Evolutionary conservation across 495 filamentous ascomycete genomes (phyloP).

Genomic region (Aspergillus cavernicola): DNA sequence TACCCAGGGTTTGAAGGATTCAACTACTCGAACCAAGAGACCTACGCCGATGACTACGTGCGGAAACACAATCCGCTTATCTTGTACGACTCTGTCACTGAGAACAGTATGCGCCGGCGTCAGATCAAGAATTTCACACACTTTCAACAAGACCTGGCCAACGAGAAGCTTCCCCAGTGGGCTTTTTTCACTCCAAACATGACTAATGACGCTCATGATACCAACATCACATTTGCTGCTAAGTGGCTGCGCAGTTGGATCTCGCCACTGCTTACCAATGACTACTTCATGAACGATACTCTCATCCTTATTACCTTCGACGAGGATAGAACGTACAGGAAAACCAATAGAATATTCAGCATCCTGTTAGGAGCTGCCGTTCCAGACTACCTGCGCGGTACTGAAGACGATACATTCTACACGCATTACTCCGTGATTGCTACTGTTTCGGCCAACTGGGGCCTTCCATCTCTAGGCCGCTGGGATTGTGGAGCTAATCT

Average conservation of each 20-base stretch:
- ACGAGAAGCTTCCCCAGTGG: constrained; percentile 63
- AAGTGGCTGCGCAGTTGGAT: constrained; percentile 58
- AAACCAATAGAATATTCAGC: constrained; percentile 54
- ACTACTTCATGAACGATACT: constrained; percentile 65
- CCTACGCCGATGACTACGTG: constrained; percentile 62
- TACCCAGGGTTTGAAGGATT: constrained; percentile 63
- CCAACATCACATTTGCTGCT: constrained; percentile 56
- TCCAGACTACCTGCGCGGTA: constrained; percentile 52
- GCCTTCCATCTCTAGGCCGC: constrained; percentile 61
- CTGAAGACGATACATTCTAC: constrained; percentile 64
- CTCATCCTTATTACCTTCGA: constrained; percentile 68
- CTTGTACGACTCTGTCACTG: constrained; percentile 55
- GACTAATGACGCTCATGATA: constrained; percentile 71
- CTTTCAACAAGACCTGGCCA: constrained; percentile 57
- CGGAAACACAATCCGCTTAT: constrained; percentile 72
- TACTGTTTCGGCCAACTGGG: constrained; percentile 65
- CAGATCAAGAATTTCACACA: constrained; percentile 66
- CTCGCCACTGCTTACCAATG: constrained; percentile 56
- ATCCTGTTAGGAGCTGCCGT: constrained; percentile 66
- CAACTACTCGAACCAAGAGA: constrained; percentile 50
- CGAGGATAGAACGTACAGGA: constrained; percentile 55
- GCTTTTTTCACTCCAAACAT: constrained; percentile 76
- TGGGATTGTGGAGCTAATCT: constrained; percentile 72
- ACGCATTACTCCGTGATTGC: constrained; percentile 68
- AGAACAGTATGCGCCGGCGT: constrained; percentile 49